phyloP scores from a whole-genome alignment of 208 protist species.

The Blechomonas ayalai region DNA sequence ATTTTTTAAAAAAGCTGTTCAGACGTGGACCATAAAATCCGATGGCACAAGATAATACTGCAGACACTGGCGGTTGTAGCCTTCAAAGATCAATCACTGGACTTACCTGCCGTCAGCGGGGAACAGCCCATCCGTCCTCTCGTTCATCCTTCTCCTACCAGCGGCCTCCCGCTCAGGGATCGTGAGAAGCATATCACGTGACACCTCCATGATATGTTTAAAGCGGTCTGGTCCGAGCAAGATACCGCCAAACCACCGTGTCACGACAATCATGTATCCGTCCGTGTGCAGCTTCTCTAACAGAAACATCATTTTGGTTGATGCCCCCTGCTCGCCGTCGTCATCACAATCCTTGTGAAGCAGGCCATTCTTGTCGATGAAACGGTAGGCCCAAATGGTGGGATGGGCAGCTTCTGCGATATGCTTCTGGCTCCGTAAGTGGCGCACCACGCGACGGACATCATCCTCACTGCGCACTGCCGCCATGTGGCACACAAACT shows the following conservation, averaged over 20 bases:
- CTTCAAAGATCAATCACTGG: no score
- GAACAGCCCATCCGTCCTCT: no score
- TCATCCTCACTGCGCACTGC: constrained; percentile 35
- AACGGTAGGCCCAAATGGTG: constrained; percentile 93
- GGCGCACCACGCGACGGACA: constrained; percentile 40
- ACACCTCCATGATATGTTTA: constrained; percentile 88
- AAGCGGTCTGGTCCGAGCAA: constrained; percentile 92
- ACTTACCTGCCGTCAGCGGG: no score
- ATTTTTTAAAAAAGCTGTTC: not conserved
- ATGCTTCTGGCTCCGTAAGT: constrained; percentile 40
- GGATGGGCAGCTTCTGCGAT: constrained; percentile 84
- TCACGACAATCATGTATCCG: constrained; percentile 88
- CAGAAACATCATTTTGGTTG: constrained; percentile 78
- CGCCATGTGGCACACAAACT: constrained; percentile 85
- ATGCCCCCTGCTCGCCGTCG: constrained; percentile 90
- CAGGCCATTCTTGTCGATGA: constrained; percentile 45
- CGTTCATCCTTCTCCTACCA: not conserved
- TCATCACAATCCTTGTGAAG: constrained; percentile 88
- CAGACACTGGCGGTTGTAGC: no score
- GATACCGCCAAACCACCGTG: constrained; percentile 95
- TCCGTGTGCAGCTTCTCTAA: constrained; percentile 76
- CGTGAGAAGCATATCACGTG: constrained; percentile 57
- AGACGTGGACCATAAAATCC: not conserved
- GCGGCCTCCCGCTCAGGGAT: constrained; percentile 45
- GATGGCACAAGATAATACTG: no score